Evolutionary conservation across 228 moss, liverwort and hornwort genomes (phyloP).

Genomic region (Sphagnum fallax): DNA sequence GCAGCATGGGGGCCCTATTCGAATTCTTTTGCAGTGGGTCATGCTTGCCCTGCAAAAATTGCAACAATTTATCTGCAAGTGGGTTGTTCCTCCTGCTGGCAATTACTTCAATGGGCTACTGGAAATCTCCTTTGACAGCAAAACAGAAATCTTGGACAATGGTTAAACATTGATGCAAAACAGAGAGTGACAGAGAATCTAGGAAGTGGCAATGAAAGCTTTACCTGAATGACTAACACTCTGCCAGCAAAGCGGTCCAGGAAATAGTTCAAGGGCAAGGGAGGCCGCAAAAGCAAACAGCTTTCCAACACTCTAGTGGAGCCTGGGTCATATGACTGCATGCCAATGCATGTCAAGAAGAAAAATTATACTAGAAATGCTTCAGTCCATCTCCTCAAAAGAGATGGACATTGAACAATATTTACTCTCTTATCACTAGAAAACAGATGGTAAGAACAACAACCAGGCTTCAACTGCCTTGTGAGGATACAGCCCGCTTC

Average conservation of each 20-base stretch:
- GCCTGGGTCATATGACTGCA: conserved; percentile 86
- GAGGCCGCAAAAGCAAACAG: conserved; percentile 70
- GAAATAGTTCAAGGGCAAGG: conserved; percentile 84
- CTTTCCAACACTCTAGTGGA: conserved; percentile 80
- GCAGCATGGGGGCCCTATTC: conserved; percentile 73
- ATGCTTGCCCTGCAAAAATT: conserved; percentile 50
- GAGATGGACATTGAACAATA: too few relatives aligned
- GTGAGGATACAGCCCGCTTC: conserved; percentile 85
- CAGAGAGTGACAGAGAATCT: not conserved
- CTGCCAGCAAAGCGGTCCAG: conserved; percentile 70
- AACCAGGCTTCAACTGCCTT: not conserved
- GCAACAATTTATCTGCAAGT: not conserved
- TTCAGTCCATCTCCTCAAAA: not conserved
- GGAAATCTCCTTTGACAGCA: not conserved
- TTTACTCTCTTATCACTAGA: too few relatives aligned
- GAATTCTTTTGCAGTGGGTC: conserved; percentile 84
- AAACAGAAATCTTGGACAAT: not conserved
- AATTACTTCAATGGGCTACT: not conserved
- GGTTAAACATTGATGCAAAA: not conserved
- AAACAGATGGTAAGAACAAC: too few relatives aligned
- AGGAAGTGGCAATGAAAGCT: not conserved
- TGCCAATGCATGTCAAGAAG: conserved; percentile 13
- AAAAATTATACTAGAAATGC: not conserved
- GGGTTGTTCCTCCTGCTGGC: not conserved
- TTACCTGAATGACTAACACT: conserved; percentile 83